These are phyloP conservation scores for Trichosanthes truncata DNA, from an alignment of 306 rosid genomes.

Conservation along the genomic window DNA sequence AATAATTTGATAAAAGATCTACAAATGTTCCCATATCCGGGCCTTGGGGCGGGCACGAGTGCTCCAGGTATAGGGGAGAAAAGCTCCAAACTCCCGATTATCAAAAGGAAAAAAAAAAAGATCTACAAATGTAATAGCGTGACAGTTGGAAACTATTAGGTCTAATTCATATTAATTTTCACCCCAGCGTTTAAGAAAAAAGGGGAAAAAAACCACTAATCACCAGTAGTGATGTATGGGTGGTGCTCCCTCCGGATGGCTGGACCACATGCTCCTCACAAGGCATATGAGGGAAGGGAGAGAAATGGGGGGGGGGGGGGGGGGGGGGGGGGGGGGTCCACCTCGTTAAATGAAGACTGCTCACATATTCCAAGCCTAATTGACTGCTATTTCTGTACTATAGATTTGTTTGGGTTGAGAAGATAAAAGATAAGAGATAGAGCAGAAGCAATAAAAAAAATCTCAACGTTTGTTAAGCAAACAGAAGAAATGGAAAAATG, in stretches of 20 bases:
- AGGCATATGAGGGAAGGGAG: background rate
- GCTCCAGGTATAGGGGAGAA: too few species aligned
- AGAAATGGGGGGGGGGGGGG: background rate
- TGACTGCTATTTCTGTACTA: background rate
- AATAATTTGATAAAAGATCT: constrained; percentile 9
- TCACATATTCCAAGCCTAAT: constrained; percentile 12
- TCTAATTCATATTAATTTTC: background rate
- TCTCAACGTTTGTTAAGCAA: background rate
- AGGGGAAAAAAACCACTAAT: background rate
- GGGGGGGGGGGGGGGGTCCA: background rate
- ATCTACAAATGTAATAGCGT: background rate
- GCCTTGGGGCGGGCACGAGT: too few species aligned
- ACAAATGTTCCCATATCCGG: too few species aligned
- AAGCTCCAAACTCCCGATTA: too few species aligned
- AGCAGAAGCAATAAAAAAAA: background rate
- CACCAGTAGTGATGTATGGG: background rate
- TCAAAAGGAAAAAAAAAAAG: too few species aligned
- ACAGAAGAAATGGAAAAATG: background rate
- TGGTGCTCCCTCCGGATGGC: background rate
- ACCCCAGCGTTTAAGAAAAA: background rate
- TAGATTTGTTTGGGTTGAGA: background rate
- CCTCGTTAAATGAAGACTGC: constrained; percentile 1
- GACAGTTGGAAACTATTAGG: background rate
- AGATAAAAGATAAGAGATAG: background rate
- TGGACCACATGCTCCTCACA: constrained; percentile 3